phyloP scores from a whole-genome alignment of 2,329 filamentous ascomycete species.

The Camptophora hylomeconis region DNA sequence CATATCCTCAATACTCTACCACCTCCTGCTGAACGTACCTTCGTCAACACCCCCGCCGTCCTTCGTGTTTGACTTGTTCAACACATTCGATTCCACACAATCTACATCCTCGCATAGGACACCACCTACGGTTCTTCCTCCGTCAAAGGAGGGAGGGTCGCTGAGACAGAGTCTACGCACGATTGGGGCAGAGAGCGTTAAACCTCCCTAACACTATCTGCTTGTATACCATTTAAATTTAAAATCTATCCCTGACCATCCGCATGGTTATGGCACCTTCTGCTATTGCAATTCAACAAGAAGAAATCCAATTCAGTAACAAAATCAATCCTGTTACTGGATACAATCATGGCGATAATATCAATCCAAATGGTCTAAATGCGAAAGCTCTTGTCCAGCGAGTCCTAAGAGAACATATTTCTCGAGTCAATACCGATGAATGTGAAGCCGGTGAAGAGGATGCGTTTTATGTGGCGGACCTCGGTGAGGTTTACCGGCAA shows the following conservation, averaged over 20 bases:
- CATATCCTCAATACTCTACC: constrained; percentile 36
- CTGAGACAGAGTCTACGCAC: constrained; percentile 79
- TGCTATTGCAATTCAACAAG: constrained; percentile 38
- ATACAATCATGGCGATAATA: constrained; percentile 36
- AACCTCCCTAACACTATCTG: constrained; percentile 84
- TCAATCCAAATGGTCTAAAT: constrained; percentile 27
- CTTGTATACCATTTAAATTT: no score
- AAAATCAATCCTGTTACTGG: constrained; percentile 21
- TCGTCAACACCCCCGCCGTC: constrained; percentile 9
- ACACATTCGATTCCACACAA: constrained; percentile 36
- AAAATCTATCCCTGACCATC: constrained; percentile 20
- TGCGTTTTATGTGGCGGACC: constrained; percentile 94
- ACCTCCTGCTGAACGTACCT: constrained; percentile 25
- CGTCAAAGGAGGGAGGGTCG: constrained; percentile 94
- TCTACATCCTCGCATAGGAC: constrained; percentile 99
- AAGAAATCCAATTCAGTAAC: constrained; percentile 17
- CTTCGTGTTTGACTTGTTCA: constrained; percentile 12
- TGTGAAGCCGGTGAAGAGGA: constrained; percentile 93
- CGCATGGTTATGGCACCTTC: constrained; percentile 60
- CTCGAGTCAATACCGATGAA: constrained; percentile 69
- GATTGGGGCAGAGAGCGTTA: constrained; percentile 83
- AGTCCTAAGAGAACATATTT: constrained; percentile 73
- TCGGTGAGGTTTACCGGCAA: constrained; percentile 97
- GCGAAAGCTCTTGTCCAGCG: constrained; percentile 76
- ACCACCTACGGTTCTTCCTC: constrained; percentile 94